Percentiles rank a stretch among this genome's conserved stretches.
phyloP scores from a whole-genome alignment of 2,329 filamentous ascomycete genomes.

The Pseudopyricularia javanii region DNA sequence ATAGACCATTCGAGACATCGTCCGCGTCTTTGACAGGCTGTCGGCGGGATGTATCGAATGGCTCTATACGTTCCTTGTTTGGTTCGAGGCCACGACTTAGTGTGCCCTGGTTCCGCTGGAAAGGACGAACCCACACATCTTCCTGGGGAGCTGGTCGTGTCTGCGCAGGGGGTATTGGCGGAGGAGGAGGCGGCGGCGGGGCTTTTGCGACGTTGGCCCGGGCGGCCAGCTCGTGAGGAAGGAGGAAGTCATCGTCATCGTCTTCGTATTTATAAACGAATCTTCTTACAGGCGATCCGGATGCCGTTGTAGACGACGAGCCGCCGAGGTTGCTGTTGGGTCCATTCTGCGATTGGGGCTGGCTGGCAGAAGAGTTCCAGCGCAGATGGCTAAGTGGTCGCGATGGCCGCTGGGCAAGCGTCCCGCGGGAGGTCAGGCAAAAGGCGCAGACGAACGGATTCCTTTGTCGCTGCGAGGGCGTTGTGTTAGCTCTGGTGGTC shows the following conservation, averaged over 20 bases:
- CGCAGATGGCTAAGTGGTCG: neutral
- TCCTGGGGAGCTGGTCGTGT: neutral
- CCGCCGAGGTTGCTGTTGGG: neutral
- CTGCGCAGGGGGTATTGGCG: neutral
- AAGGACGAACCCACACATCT: neutral
- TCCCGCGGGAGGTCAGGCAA: neutral
- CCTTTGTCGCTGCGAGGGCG: neutral
- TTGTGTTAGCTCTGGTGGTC: neutral
- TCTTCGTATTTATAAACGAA: neutral
- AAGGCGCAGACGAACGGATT: neutral
- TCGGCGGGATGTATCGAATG: neutral
- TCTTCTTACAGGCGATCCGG: neutral
- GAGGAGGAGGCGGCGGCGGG: neutral
- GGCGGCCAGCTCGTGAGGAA: conserved; percentile 2
- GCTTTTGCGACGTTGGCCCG: neutral
- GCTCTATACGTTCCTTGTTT: neutral
- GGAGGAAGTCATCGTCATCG: neutral
- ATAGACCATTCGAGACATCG: neutral
- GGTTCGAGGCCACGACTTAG: neutral
- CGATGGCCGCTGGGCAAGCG: neutral
- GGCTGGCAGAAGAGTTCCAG: neutral
- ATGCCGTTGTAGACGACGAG: neutral
- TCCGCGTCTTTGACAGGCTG: neutral
- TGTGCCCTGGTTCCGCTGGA: neutral
- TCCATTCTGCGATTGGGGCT: neutral